Evolutionary conservation across 192 early-diverging fungal species (phyloP), one percentile per base, ranked within the genome.

Genomic region (Coemansia sp.): DNA sequence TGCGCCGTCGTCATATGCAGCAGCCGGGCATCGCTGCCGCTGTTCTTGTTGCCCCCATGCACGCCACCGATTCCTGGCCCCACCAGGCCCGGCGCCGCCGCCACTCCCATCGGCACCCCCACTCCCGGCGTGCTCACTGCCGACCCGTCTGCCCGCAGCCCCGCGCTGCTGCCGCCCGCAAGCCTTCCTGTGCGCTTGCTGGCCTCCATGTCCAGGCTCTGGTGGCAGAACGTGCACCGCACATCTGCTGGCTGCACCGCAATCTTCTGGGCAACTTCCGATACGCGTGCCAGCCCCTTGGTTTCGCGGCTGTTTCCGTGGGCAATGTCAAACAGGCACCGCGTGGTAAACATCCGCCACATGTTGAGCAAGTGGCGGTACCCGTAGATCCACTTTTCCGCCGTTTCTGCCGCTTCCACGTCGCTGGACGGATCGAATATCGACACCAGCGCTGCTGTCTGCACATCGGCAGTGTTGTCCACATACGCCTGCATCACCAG

Each of bases 281-380:
- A 82, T 30, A 80, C 68, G 6, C 75, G 80, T 49, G 86, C 61
- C 47, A 79, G 63, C 12, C 69, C 75, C 55, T 72, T 71, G 7
- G 43, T 37, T 23, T 54, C 55, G 46, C 75, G 69, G 45, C 52
- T 53, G 48, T 87, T 87, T 52, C 86, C 86, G 21, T 89, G 82
- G 12, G 80, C 80, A 61, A 99, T 99, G 74, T 99, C 96, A 69
- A 97, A 96, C 30, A 82, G 69, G 21, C 92, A 91, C 2, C 96
- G 82, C n/a, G 74, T 78, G 43, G 90, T 87, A 52, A 85, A 97
- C 53, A 97, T 79, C 43, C 91, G 83, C 90, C 87, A 94, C 42
- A 83, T 81, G 75, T 99, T 93, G 20, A 99, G 80, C 47, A 96
- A 64, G 35, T 78, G 57, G 3, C 92, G 85, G 73, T 99, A 99